These are phyloP conservation scores for Canavalia gladiata DNA, from an alignment of 306 rosid genomes.

Conservation along the genomic window DNA sequence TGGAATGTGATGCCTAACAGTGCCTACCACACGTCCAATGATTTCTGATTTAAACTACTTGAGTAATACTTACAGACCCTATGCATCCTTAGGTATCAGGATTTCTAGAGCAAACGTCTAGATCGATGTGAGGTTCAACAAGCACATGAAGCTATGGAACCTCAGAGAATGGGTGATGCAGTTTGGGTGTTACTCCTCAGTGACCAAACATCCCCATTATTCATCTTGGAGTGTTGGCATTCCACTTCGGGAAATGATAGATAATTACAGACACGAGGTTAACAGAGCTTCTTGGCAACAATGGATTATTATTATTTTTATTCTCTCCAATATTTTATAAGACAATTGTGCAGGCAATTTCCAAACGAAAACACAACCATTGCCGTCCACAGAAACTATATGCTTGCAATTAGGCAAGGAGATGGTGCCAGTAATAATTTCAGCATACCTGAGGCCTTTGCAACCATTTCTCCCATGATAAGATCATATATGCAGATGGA, in stretches of 20 bases:
- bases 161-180: background rate
- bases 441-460: conserved; percentile 77
- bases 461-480: conserved; percentile 70
- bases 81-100: too few relatives aligned
- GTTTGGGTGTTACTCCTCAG: conserved; percentile 43
- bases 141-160: too few relatives aligned
- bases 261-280: conserved; percentile 47
- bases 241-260: conserved; percentile 51
- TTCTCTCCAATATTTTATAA: conserved; percentile 66
- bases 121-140: too few relatives aligned
- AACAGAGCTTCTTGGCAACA: conserved; percentile 58
- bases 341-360: conserved; percentile 70
- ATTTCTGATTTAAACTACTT: conserved; percentile 57
- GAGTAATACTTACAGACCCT: too few relatives aligned
- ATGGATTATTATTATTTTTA: conserved; percentile 53
- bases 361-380: conserved; percentile 82
- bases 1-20: conserved; percentile 89
- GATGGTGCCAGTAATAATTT: conserved; percentile 79
- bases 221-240: conserved; percentile 46
- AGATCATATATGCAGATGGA: conserved; percentile 73
- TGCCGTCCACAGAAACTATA: conserved; percentile 79
- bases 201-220: conserved; percentile 41
- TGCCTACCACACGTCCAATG: conserved; percentile 92
- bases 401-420: conserved; percentile 84
- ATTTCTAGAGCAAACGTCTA: too few relatives aligned